Evolutionary conservation across 2,329 filamentous ascomycete genomes (phyloP).

Genomic region (Colletotrichum sansevieriae): DNA sequence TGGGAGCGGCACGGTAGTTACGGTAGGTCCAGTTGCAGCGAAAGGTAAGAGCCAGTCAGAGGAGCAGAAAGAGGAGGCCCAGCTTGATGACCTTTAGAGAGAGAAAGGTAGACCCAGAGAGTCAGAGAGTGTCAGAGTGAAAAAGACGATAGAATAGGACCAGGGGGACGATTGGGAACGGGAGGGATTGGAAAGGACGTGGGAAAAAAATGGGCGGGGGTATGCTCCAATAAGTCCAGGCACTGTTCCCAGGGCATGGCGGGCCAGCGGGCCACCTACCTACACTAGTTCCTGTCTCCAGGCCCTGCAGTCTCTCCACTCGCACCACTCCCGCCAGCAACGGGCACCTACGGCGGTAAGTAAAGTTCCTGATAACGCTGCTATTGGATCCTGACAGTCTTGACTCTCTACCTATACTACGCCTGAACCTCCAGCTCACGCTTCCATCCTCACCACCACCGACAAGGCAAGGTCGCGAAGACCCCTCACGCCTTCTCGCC

Average conservation of each 20-base stretch:
- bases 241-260: not conserved
- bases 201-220: conserved; percentile 24
- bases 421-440: not conserved
- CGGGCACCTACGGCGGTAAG: too few species aligned
- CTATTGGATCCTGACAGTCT: too few species aligned
- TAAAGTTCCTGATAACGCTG: not conserved
- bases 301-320: conserved; percentile 24
- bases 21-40: conserved; percentile 13
- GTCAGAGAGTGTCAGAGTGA: too few species aligned
- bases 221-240: not conserved
- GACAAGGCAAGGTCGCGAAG: conserved; percentile 38
- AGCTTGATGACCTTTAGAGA: conserved; percentile 19
- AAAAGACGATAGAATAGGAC: too few species aligned
- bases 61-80: conserved; percentile 7
- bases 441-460: conserved; percentile 32
- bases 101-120: not conserved
- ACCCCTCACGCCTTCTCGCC: not conserved
- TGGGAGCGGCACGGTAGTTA: conserved; percentile 30
- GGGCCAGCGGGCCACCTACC: conserved; percentile 2
- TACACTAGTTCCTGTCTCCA: conserved; percentile 11
- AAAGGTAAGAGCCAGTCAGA: conserved; percentile 13
- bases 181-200: conserved; percentile 7
- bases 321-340: not conserved
- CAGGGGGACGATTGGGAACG: not conserved
- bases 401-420: not conserved